A percentile compares a stretch with the other conserved stretches of the same genome.
These are phyloP conservation scores for Dictyostelium purpureum DNA, from an alignment of 78 protist genomes.

Conservation along the genomic window DNA sequence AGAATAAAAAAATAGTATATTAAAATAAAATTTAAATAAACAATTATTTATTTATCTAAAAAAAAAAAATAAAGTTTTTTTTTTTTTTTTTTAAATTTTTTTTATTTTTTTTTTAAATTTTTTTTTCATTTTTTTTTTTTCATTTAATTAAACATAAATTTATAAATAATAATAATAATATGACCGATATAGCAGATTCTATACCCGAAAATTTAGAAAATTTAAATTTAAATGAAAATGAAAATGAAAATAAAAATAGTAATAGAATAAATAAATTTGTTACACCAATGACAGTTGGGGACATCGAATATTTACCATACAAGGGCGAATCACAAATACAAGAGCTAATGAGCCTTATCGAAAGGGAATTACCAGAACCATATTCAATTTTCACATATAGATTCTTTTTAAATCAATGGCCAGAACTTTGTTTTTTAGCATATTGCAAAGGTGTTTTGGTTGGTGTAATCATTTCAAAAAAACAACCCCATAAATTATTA, in stretches of 20 bases:
- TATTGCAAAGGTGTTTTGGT: slow-evolving; percentile 26
- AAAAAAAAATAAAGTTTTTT: too few relatives aligned
- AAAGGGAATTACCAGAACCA: slow-evolving; percentile 94
- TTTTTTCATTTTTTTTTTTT: too few relatives aligned
- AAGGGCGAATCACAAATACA: slow-evolving; percentile 79
- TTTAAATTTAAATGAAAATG: too few relatives aligned
- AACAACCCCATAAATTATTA: slow-evolving; percentile 30
- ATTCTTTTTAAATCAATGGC: slow-evolving; percentile 94
- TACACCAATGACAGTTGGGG: not conserved
- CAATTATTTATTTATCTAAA: too few relatives aligned
- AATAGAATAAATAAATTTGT: not conserved
- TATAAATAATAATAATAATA: too few relatives aligned
- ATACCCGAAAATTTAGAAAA: too few relatives aligned
- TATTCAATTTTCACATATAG: slow-evolving; percentile 96
- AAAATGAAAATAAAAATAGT: not conserved
- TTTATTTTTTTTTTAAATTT: too few relatives aligned
- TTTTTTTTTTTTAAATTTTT: too few relatives aligned
- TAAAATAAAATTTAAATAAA: too few relatives aligned
- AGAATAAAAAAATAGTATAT: too few relatives aligned
- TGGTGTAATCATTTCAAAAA: slow-evolving; percentile 78
- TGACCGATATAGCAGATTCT: too few relatives aligned
- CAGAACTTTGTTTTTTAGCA: slow-evolving; percentile 86
- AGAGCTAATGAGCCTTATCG: slow-evolving; percentile 78
- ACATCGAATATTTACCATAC: slow-evolving; percentile 43
- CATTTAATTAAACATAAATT: too few relatives aligned